Evolutionary conservation across 495 filamentous ascomycete species (phyloP).

Genomic region (Parathielavia appendiculata): DNA sequence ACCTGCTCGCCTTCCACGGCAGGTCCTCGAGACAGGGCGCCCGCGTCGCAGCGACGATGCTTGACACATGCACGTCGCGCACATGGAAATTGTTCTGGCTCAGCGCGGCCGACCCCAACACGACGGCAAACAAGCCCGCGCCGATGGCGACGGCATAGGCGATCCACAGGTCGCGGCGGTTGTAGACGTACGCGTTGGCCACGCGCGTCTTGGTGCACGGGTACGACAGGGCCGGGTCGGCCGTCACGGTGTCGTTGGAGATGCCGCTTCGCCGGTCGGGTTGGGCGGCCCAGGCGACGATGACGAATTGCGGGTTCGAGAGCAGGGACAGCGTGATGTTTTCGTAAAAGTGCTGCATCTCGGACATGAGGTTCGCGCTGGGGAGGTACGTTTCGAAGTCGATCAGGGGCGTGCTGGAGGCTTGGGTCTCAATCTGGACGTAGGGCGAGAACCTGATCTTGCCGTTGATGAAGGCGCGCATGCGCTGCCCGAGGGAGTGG

Average conservation of each 20-base stretch:
- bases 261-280: slow-evolving; percentile 12
- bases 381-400: slow-evolving; percentile 23
- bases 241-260: slow-evolving; percentile 1
- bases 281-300: slow-evolving; percentile 27
- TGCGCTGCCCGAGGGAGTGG: slow-evolving; percentile 21
- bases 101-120: slow-evolving; percentile 26
- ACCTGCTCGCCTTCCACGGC: slow-evolving; percentile 27
- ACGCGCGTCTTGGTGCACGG: slow-evolving; percentile 24
- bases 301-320: slow-evolving; percentile 27
- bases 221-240: slow-evolving; percentile 18
- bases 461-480: slow-evolving; percentile 24
- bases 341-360: slow-evolving; percentile 24
- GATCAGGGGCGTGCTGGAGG: slow-evolving; percentile 23
- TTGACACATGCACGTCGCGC: slow-evolving; percentile 23
- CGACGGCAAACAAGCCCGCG: slow-evolving; percentile 15
- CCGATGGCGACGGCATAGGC: slow-evolving; percentile 26
- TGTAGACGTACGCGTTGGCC: slow-evolving; percentile 25
- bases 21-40: slow-evolving; percentile 27
- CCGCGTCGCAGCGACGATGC: slow-evolving; percentile 28
- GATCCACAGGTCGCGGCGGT: slow-evolving; percentile 27
- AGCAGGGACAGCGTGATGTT: slow-evolving; percentile 30
- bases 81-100: slow-evolving; percentile 27
- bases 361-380: slow-evolving; percentile 13
- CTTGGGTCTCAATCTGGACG: slow-evolving; percentile 16
- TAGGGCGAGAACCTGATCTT: slow-evolving; percentile 18